Percentiles rank a stretch among this genome's conserved stretches.
Conservation (phyloP, 305 asterid species). For the Rubia occidens region DNA sequence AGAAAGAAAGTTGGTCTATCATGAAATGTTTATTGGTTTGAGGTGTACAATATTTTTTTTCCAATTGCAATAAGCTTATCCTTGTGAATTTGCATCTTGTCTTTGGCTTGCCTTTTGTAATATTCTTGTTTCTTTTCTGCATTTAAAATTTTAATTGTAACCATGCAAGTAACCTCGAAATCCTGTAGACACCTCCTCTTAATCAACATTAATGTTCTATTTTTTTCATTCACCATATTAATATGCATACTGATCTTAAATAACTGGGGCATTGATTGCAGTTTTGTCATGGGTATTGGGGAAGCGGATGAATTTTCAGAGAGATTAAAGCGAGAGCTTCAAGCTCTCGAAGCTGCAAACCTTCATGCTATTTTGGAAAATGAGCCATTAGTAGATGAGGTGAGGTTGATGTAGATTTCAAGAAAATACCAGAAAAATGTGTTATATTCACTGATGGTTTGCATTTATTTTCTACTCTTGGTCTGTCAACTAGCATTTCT, state of each 20-base stretch:
- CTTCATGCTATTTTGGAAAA: slow-evolving; percentile 92
- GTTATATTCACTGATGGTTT: neutral
- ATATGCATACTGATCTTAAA: neutral
- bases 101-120: neutral
- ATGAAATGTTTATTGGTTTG: neutral
- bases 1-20: neutral
- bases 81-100: neutral
- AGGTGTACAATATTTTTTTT: neutral
- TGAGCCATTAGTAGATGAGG: slow-evolving; percentile 79
- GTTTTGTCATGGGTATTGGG: slow-evolving; percentile 94
- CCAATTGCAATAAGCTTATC: neutral
- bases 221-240: neutral
- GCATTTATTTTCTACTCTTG: neutral
- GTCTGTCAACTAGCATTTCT: neutral
- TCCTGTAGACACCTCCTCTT: neutral
- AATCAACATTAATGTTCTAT: neutral
- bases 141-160: neutral
- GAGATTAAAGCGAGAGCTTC: slow-evolving; percentile 90
- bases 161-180: neutral
- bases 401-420: slow-evolving; percentile 18
- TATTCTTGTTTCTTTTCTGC: neutral
- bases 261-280: slow-evolving; percentile 30
- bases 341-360: slow-evolving; percentile 96
- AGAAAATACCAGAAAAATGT: neutral
- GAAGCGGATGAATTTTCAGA: slow-evolving; percentile 98